These are phyloP conservation scores for Cicer yamashitae DNA, from an alignment of 306 rosid genomes.

Conservation along the genomic window DNA sequence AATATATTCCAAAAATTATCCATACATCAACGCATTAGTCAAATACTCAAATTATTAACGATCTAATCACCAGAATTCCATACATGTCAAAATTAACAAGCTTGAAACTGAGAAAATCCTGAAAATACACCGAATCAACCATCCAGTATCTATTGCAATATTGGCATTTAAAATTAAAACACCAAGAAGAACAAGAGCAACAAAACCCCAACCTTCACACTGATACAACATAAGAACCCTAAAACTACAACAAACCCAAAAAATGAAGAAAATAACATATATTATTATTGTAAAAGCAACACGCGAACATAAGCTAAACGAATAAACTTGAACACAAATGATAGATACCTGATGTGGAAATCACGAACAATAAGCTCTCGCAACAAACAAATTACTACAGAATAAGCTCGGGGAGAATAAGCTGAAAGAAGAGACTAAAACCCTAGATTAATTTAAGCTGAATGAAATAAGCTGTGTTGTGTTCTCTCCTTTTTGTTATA, in stretches of 20 bases:
- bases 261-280: background rate
- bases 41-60: background rate
- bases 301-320: constrained; percentile 21
- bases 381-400: constrained; percentile 23
- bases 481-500: background rate
- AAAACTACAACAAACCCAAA: constrained; percentile 28
- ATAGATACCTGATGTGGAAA: constrained; percentile 43
- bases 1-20: background rate
- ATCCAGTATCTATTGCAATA: constrained; percentile 4
- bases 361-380: constrained; percentile 24
- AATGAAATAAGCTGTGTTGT: too few relatives aligned
- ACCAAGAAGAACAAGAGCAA: constrained; percentile 23
- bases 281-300: background rate
- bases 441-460: constrained; percentile 56
- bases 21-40: background rate
- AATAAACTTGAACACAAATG: constrained; percentile 30
- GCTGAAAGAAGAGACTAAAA: constrained; percentile 44
- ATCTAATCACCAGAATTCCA: background rate
- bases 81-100: constrained; percentile 12
- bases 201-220: constrained; percentile 3
- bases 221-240: constrained; percentile 46
- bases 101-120: background rate
- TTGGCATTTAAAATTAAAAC: constrained; percentile 27
- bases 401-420: constrained; percentile 34
- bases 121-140: constrained; percentile 32